Percentiles rank a stretch among this genome's conserved stretches.
Evolutionary conservation across 768 basidiomycete species (phyloP).

Genomic region (Pleurotus giganteus): DNA sequence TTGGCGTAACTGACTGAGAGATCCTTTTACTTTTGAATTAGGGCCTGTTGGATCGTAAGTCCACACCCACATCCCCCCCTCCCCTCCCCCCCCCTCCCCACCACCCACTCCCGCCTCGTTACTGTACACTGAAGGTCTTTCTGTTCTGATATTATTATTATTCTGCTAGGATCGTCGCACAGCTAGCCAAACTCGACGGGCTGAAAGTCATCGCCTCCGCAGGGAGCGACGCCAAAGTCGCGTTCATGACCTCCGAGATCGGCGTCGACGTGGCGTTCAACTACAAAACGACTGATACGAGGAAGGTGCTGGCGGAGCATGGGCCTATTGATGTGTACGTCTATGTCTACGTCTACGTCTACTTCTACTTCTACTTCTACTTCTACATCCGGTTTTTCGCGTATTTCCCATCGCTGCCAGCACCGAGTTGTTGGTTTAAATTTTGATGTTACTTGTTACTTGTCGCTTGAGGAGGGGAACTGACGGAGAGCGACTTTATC

Average conservation of each 20-base stretch:
- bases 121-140: neutral
- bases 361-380: no score
- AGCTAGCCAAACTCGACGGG: constrained; percentile 33
- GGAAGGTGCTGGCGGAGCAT: constrained; percentile 29
- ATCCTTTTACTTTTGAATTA: neutral
- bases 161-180: neutral
- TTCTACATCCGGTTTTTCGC: no score
- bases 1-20: neutral
- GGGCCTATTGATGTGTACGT: constrained; percentile 30
- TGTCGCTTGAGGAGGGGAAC: no score
- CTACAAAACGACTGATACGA: constrained; percentile 19
- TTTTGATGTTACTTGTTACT: no score
- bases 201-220: constrained; percentile 41
- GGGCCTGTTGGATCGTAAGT: constrained; percentile 4
- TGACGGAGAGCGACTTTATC: no score
- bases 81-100: no score
- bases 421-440: no score
- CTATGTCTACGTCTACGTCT: neutral
- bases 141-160: neutral
- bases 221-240: constrained; percentile 39
- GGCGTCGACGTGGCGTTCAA: constrained; percentile 36
- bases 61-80: no score
- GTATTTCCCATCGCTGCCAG: no score
- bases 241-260: constrained; percentile 26
- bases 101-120: no score